Conservation (phyloP, 805 yeast genomes). For the Ogataea pini region DNA sequence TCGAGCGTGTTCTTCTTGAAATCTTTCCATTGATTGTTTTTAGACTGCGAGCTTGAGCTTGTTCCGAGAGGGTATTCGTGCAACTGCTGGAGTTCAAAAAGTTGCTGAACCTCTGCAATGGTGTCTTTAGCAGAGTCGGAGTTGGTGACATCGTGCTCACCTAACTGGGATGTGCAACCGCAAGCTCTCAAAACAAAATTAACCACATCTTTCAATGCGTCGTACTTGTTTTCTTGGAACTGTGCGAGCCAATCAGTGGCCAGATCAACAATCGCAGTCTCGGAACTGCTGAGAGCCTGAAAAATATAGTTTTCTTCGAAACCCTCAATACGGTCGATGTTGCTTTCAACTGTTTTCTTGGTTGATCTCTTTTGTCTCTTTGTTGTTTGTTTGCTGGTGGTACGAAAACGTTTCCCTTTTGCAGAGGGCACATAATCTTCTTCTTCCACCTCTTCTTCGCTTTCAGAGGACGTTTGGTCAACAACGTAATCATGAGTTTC, state of each 20-base stretch:
- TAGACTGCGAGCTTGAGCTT: conserved; percentile 36
- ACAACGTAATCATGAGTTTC: conserved; percentile 16
- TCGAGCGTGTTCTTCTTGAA: conserved; percentile 56
- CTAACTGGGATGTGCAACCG: conserved; percentile 68
- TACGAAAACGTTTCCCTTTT: conserved; percentile 3
- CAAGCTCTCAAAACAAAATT: conserved; percentile 70
- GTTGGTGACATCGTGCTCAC: conserved; percentile 67
- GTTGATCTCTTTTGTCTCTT: conserved; percentile 23
- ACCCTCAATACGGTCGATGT: conserved; percentile 42
- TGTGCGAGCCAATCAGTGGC: conserved; percentile 60
- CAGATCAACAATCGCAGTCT: conserved; percentile 49
- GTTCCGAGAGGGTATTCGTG: conserved; percentile 67
- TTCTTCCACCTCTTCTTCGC: conserved; percentile 23
- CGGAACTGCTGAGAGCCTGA: conserved; percentile 50
- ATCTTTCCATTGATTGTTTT: conserved; percentile 46
- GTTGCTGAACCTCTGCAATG: conserved; percentile 65
- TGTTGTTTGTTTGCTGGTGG: conserved; percentile 31
- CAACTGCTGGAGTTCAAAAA: conserved; percentile 57
- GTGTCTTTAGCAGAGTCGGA: conserved; percentile 65
- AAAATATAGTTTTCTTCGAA: conserved; percentile 51
- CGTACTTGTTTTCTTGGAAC: conserved; percentile 44
- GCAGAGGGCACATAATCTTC: conserved; percentile 22
- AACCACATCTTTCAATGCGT: conserved; percentile 60
- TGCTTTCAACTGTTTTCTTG: conserved; percentile 24
- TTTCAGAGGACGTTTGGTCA: conserved; percentile 14